Percentiles rank a stretch among this genome's conserved stretches.
Conservation (phyloP, 768 basidiomycete species). For the Tulasnella sp. region DNA sequence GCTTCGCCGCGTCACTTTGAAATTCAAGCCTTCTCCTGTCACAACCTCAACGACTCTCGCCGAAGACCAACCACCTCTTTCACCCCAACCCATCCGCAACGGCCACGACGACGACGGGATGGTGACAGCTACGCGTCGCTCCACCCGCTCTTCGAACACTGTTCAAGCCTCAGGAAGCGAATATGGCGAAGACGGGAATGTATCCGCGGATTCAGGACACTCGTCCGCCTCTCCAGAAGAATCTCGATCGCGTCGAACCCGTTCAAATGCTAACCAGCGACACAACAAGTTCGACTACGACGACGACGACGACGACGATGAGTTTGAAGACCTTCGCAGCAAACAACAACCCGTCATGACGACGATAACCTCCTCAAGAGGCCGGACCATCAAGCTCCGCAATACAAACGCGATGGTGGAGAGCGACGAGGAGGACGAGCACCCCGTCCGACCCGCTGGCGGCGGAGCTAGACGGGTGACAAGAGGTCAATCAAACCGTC, state of each 20-base stretch:
- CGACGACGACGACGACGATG: conserved; percentile 21
- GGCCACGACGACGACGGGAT: conserved; percentile 1
- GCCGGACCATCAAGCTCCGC: conserved; percentile 16
- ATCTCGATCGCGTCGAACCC: conserved; percentile 12
- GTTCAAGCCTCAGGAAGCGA: conserved; percentile 19
- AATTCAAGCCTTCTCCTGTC: conserved; percentile 14
- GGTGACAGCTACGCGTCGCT: conserved; percentile 19
- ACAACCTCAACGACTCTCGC: background rate
- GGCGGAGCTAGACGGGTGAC: background rate
- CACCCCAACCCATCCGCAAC: background rate
- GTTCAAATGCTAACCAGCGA: background rate
- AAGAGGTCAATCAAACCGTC: conserved; percentile 7
- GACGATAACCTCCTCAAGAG: conserved; percentile 14
- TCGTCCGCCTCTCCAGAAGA: conserved; percentile 15
- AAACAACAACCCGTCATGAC: conserved; percentile 14
- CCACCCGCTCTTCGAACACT: conserved; percentile 2
- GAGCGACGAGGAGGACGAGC: conserved; percentile 27
- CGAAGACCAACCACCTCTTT: conserved; percentile 1
- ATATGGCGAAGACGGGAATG: conserved; percentile 13
- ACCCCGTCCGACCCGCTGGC: conserved; percentile 15
- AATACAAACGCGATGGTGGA: conserved; percentile 16
- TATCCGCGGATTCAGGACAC: conserved; percentile 9
- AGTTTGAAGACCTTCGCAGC: conserved; percentile 14
- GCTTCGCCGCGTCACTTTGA: conserved; percentile 20
- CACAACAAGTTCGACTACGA: conserved; percentile 19